These are phyloP conservation scores for Pythium phragmiticola DNA, from an alignment of 352 stramenopile species.

Conservation along the genomic window DNA sequence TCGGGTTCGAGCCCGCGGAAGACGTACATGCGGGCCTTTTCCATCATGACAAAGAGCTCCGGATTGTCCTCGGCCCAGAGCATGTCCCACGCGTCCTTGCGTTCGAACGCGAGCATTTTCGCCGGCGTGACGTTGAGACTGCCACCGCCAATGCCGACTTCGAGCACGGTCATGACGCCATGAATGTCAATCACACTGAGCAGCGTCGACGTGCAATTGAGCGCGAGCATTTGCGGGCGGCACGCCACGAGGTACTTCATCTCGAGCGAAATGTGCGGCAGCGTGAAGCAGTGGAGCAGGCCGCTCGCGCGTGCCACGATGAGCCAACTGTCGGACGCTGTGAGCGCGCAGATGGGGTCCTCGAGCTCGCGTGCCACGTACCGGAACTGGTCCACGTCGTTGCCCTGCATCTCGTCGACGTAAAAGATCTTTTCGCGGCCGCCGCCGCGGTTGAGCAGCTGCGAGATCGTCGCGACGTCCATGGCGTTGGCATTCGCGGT, in stretches of 20 bases:
- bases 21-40: constrained; percentile 92
- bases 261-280: constrained; percentile 91
- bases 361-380: constrained; percentile 68
- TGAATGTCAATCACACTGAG: constrained; percentile 91
- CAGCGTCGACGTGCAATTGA: constrained; percentile 90
- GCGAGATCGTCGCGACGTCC: constrained; percentile 62
- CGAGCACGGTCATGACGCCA: constrained; percentile 84
- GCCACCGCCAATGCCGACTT: constrained; percentile 62
- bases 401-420: constrained; percentile 82
- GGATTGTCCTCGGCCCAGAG: constrained; percentile 92
- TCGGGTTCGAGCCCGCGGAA: constrained; percentile 83
- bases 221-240: constrained; percentile 70
- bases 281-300: constrained; percentile 87
- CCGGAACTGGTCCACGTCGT: constrained; percentile 68
- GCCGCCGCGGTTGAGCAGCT: constrained; percentile 57
- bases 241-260: constrained; percentile 89
- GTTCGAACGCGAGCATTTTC: constrained; percentile 79
- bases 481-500: constrained; percentile 35
- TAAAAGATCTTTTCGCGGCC: constrained; percentile 90
- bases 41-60: constrained; percentile 91
- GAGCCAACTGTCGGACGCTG: constrained; percentile 82
- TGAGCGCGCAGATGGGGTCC: constrained; percentile 87
- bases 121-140: constrained; percentile 61
- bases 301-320: constrained; percentile 81
- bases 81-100: constrained; percentile 92